A percentile compares a stretch with the other conserved stretches of the same genome.
These are phyloP conservation scores for Colletotrichum sp. DNA, from an alignment of 2,329 filamentous ascomycete species.

Conservation along the genomic window DNA sequence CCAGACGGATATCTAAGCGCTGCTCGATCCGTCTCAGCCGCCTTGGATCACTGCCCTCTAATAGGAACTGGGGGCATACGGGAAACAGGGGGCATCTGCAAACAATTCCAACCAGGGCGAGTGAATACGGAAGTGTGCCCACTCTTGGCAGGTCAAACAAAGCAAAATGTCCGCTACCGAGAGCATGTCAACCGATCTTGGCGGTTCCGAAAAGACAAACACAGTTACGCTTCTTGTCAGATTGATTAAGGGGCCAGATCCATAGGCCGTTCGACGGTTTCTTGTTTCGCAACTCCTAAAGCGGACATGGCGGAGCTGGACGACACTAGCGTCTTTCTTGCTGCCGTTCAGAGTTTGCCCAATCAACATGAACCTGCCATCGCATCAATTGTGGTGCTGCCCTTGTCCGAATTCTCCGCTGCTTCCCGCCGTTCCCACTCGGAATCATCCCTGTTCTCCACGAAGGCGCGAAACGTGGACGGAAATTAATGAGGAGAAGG, in stretches of 20 bases:
- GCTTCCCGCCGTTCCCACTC: background rate
- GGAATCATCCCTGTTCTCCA: background rate
- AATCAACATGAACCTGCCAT: background rate
- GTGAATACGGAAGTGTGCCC: background rate
- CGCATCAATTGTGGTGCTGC: background rate
- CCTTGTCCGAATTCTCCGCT: background rate
- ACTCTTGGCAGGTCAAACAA: background rate
- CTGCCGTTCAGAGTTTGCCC: background rate
- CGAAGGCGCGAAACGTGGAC: background rate
- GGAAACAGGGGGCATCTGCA: background rate
- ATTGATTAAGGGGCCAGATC: background rate
- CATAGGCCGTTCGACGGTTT: background rate
- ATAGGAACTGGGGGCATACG: background rate
- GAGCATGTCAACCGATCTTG: background rate
- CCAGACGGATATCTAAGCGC: background rate
- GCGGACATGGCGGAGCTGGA: background rate
- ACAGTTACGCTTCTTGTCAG: background rate
- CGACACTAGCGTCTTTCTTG: background rate
- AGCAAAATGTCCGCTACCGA: background rate
- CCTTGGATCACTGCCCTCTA: background rate
- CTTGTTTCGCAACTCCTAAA: background rate
- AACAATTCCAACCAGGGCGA: background rate
- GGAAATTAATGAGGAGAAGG: constrained; percentile 1
- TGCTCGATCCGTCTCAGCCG: background rate
- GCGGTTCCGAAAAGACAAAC: background rate